These are phyloP conservation scores for Herpetospermum pedunculosum DNA, from an alignment of 306 rosid genomes.

Conservation along the genomic window DNA sequence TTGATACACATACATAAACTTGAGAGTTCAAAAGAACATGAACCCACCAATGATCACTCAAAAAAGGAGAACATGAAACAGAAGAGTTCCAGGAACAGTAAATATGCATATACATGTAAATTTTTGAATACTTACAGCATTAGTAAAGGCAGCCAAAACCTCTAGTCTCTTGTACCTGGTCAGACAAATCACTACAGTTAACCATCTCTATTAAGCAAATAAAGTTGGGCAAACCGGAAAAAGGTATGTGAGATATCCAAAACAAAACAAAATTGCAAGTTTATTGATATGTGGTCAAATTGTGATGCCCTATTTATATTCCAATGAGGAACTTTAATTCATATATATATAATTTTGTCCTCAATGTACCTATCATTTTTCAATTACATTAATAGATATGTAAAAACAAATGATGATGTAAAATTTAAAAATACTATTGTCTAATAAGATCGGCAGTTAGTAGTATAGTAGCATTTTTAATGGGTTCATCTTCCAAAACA, in stretches of 20 bases:
- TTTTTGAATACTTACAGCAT: slow-evolving; percentile 67
- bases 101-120: slow-evolving; percentile 3
- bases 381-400: neutral
- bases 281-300: neutral
- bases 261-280: neutral
- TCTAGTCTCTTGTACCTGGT: slow-evolving; percentile 89
- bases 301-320: neutral
- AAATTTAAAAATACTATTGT: neutral
- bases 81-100: neutral
- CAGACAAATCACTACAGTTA: neutral
- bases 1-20: neutral
- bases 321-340: neutral
- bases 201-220: neutral
- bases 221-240: neutral
- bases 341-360: neutral
- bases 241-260: neutral
- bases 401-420: neutral
- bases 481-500: neutral
- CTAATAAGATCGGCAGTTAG: neutral
- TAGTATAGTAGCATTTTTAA: neutral
- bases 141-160: slow-evolving; percentile 91
- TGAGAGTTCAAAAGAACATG: neutral
- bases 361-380: neutral
- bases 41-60: neutral
- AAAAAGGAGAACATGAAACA: neutral